Evolutionary conservation across 768 basidiomycete genomes (phyloP).

Genomic region (Trametes villosa): DNA sequence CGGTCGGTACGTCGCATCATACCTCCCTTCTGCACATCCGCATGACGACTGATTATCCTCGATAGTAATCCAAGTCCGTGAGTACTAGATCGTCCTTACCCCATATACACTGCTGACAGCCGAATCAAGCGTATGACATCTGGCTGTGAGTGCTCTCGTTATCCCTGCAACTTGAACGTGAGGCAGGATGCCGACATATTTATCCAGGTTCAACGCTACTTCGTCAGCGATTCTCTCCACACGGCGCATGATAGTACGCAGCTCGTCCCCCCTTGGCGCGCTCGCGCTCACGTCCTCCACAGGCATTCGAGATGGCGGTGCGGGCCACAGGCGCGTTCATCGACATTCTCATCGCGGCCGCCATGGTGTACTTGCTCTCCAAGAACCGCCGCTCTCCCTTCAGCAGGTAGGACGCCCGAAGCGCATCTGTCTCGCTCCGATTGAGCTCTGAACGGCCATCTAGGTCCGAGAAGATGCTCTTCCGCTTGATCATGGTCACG

Average conservation of each 20-base stretch:
- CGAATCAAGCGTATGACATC: background rate
- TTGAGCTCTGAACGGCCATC: too few relatives aligned
- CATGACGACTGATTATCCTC: too few relatives aligned
- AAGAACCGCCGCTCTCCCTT: background rate
- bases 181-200: background rate
- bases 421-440: background rate
- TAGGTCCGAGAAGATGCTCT: constrained; percentile 4
- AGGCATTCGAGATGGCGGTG: constrained; percentile 32
- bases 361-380: background rate
- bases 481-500: constrained; percentile 24
- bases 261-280: too few relatives aligned
- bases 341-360: constrained; percentile 1
- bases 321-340: constrained; percentile 6
- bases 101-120: too few relatives aligned
- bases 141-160: background rate
- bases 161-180: too few relatives aligned
- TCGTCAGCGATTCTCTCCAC: background rate
- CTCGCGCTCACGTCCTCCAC: background rate
- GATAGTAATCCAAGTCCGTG: too few relatives aligned
- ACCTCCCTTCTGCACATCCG: too few relatives aligned
- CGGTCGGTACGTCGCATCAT: too few relatives aligned
- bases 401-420: background rate
- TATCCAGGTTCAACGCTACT: background rate
- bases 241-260: background rate
- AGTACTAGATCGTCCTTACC: too few relatives aligned